phyloP scores from a whole-genome alignment of 1,284 basidiomycete species.

The Melampsora americana region DNA sequence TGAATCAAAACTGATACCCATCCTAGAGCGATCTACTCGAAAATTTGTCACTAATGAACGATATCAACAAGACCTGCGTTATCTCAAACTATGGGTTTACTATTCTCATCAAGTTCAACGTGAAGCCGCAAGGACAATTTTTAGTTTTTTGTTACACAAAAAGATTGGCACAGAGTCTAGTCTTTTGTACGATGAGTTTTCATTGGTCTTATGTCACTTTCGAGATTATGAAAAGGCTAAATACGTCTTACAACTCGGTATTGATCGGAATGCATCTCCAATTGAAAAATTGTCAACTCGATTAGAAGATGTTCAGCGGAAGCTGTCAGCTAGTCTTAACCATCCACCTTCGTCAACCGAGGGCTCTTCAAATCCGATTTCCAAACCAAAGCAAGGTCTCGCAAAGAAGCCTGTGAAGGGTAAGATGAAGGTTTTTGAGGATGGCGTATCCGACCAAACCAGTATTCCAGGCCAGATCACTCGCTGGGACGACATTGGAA shows the following conservation, averaged over 20 bases:
- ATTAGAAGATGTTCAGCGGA: too few relatives aligned
- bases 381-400: background rate
- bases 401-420: background rate
- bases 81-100: slow-evolving; percentile 80
- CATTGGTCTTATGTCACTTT: slow-evolving; percentile 59
- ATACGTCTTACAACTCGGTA: too few relatives aligned
- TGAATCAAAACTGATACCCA: slow-evolving; percentile 62
- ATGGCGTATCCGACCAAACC: background rate
- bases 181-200: slow-evolving; percentile 80
- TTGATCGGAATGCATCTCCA: too few relatives aligned
- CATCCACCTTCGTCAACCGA: too few relatives aligned
- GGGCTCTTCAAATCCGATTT: slow-evolving; percentile 1
- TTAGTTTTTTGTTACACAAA: slow-evolving; percentile 71
- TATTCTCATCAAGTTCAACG: slow-evolving; percentile 65
- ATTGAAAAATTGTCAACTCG: too few relatives aligned
- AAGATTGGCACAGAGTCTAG: slow-evolving; percentile 76
- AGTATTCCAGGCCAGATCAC: slow-evolving; percentile 1
- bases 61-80: slow-evolving; percentile 81
- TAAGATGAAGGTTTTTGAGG: slow-evolving; percentile 39
- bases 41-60: slow-evolving; percentile 73
- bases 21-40: slow-evolving; percentile 70
- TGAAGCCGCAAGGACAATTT: slow-evolving; percentile 62
- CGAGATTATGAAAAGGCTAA: too few relatives aligned
- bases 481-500: slow-evolving; percentile 30
- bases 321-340: too few relatives aligned